Percentiles rank a stretch among this genome's conserved stretches.
These are phyloP conservation scores for Globisporangium uncinulatum DNA, from an alignment of 352 stramenopile genomes.

Conservation along the genomic window DNA sequence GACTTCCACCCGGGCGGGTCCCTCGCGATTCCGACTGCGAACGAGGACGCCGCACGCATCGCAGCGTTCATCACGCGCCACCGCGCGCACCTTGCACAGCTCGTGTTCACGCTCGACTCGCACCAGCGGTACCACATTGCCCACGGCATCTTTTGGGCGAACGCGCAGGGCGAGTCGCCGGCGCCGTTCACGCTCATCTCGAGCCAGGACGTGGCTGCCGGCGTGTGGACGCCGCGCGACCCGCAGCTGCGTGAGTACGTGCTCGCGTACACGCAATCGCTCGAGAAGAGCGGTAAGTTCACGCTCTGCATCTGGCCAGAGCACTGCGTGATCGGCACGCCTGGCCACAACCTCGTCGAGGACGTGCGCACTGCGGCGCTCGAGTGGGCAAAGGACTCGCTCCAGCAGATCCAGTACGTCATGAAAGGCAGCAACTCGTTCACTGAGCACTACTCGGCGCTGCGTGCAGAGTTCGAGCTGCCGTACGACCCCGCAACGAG, in stretches of 20 bases:
- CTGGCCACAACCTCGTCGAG: slow-evolving; percentile 86
- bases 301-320: slow-evolving; percentile 95
- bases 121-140: slow-evolving; percentile 96
- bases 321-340: slow-evolving; percentile 93
- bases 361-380: slow-evolving; percentile 79
- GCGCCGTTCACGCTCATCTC: slow-evolving; percentile 93
- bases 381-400: slow-evolving; percentile 72
- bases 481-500: slow-evolving; percentile 57
- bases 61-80: slow-evolving; percentile 81
- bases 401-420: slow-evolving; percentile 80
- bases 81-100: slow-evolving; percentile 49
- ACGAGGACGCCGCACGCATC: slow-evolving; percentile 88
- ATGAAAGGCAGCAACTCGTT: slow-evolving; percentile 93
- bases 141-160: slow-evolving; percentile 92
- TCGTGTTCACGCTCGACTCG: slow-evolving; percentile 96
- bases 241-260: slow-evolving; percentile 78
- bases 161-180: slow-evolving; percentile 58
- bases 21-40: slow-evolving; percentile 92
- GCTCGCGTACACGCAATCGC: slow-evolving; percentile 84
- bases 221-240: slow-evolving; percentile 53
- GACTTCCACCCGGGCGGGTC: slow-evolving; percentile 95
- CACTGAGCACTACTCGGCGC: slow-evolving; percentile 95
- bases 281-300: slow-evolving; percentile 89
- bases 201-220: slow-evolving; percentile 58
- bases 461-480: slow-evolving; percentile 92